A percentile compares a stretch with the other conserved stretches of the same genome.
Evolutionary conservation across 2,329 filamentous ascomycete species (phyloP).

Genomic region (Colletotrichum simmondsii): DNA sequence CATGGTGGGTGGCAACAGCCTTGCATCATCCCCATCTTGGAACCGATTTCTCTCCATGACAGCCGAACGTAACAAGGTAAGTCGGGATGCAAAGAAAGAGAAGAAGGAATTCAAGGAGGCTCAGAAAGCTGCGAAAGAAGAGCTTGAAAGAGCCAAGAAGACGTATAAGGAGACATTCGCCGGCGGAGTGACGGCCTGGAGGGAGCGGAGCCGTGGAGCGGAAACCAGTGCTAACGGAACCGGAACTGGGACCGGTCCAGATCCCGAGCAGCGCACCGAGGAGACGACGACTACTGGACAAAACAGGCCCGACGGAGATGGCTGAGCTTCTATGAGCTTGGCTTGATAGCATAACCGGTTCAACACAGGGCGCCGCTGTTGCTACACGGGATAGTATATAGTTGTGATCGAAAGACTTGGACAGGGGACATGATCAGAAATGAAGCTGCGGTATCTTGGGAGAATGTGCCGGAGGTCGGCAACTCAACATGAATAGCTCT

Average conservation of each 20-base stretch:
- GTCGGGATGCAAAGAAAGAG: neutral
- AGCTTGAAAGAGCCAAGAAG: slow-evolving; percentile 10
- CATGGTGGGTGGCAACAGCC: slow-evolving; percentile 20
- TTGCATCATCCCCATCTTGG: slow-evolving; percentile 18
- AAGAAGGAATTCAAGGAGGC: slow-evolving; percentile 6
- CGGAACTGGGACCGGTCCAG: neutral
- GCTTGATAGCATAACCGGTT: neutral
- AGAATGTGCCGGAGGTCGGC: neutral
- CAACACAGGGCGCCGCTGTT: neutral
- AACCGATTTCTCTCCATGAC: slow-evolving; percentile 6
- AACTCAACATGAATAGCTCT: slow-evolving; percentile 13
- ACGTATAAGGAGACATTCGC: slow-evolving; percentile 10
- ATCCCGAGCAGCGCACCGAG: neutral
- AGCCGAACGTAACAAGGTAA: neutral
- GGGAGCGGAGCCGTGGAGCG: neutral
- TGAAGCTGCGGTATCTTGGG: slow-evolving; percentile 5
- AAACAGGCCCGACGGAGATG: neutral
- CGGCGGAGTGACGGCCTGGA: slow-evolving; percentile 16
- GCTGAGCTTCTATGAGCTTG: neutral
- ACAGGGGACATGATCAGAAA: neutral
- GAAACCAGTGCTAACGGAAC: neutral
- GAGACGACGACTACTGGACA: neutral
- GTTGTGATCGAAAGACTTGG: neutral
- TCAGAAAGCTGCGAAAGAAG: slow-evolving; percentile 1
- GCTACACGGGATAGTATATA: neutral